phyloP scores from a whole-genome alignment of 495 filamentous ascomycete species.

The Recurvomyces mirabilis region DNA sequence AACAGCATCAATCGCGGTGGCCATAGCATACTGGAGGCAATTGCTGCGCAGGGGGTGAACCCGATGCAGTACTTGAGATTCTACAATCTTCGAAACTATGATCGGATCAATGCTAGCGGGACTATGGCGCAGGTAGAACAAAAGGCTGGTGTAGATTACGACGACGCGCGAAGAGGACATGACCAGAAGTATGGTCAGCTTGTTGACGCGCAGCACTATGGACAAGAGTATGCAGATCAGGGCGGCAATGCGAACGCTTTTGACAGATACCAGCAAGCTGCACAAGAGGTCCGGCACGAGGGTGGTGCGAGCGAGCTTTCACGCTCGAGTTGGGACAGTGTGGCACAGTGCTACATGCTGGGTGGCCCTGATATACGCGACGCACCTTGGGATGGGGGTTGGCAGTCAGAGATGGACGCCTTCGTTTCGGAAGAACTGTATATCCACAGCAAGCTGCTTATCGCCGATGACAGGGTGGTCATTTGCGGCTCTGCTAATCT shows the following conservation, averaged over 20 bases:
- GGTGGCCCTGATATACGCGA: conserved; percentile 60
- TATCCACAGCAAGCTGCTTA: conserved; percentile 85
- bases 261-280: conserved; percentile 57
- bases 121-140: conserved; percentile 54
- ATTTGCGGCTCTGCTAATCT: conserved; percentile 90
- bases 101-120: conserved; percentile 67
- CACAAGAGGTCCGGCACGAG: conserved; percentile 43
- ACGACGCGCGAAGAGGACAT: conserved; percentile 53
- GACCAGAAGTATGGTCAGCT: conserved; percentile 38
- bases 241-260: conserved; percentile 25
- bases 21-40: conserved; percentile 70
- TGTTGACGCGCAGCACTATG: conserved; percentile 17
- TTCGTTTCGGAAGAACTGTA: conserved; percentile 93
- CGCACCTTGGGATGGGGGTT: conserved; percentile 65
- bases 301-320: conserved; percentile 26
- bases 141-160: conserved; percentile 61
- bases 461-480: conserved; percentile 80
- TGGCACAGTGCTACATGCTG: conserved; percentile 78
- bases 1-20: conserved; percentile 81
- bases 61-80: conserved; percentile 69
- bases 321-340: conserved; percentile 56
- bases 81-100: conserved; percentile 90
- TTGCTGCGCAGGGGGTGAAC: conserved; percentile 28
- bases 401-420: conserved; percentile 65
- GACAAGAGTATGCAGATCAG: conserved; percentile 10